These are phyloP conservation scores for Ceratocystis papillata DNA, from an alignment of 2,329 filamentous ascomycete species.

Conservation along the genomic window DNA sequence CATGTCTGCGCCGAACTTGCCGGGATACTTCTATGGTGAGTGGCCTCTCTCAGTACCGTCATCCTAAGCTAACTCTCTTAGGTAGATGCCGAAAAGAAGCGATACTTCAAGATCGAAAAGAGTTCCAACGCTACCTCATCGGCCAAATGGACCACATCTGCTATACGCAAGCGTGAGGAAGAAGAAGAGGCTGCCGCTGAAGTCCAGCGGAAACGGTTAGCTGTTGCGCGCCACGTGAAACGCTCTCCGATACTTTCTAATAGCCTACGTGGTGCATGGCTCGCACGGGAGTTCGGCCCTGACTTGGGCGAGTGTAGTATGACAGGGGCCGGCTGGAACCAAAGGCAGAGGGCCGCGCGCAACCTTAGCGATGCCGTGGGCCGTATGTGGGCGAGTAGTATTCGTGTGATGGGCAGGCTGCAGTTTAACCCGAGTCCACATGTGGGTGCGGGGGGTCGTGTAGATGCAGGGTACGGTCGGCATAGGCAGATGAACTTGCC, in stretches of 20 bases:
- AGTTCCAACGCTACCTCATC: slow-evolving; percentile 42
- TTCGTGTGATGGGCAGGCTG: slow-evolving; percentile 17
- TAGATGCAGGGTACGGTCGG: slow-evolving; percentile 16
- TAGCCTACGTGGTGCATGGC: background rate
- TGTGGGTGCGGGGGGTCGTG: background rate
- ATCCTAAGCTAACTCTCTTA: background rate
- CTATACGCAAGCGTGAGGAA: slow-evolving; percentile 46
- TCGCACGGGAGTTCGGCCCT: slow-evolving; percentile 20
- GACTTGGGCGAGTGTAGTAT: background rate
- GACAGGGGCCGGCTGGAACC: background rate
- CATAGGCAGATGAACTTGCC: slow-evolving; percentile 17
- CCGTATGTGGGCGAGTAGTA: slow-evolving; percentile 10
- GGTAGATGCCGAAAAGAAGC: slow-evolving; percentile 46
- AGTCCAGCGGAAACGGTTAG: slow-evolving; percentile 4
- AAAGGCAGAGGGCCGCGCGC: background rate
- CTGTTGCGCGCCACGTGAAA: slow-evolving; percentile 13
- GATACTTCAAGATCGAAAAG: slow-evolving; percentile 58
- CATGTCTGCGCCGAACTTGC: slow-evolving; percentile 1
- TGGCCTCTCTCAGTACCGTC: background rate
- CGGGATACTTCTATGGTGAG: slow-evolving; percentile 20
- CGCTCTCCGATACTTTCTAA: slow-evolving; percentile 9
- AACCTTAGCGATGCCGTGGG: slow-evolving; percentile 11
- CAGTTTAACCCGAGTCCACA: slow-evolving; percentile 3
- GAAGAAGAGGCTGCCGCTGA: slow-evolving; percentile 32
- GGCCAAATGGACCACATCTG: slow-evolving; percentile 46